These are phyloP conservation scores for Fusarium succisae DNA, from an alignment of 2,329 filamentous ascomycete genomes.

Conservation along the genomic window DNA sequence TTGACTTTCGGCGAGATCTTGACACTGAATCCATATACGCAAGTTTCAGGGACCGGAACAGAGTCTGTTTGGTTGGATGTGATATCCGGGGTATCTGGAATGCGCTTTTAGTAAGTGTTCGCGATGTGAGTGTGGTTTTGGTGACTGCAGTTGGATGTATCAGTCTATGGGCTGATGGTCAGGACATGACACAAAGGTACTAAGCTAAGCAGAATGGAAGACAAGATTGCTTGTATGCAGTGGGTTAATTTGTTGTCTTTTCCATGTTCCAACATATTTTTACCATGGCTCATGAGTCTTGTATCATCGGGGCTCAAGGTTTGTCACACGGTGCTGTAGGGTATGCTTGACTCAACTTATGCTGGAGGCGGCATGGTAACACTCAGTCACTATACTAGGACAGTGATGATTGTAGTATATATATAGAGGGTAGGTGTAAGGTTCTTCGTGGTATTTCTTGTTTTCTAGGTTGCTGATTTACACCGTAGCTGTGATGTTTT, in stretches of 20 bases:
- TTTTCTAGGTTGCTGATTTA: not conserved
- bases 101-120: not conserved
- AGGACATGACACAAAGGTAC: not conserved
- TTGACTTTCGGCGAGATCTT: not conserved
- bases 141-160: not conserved
- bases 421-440: not conserved
- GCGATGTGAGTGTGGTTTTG: not conserved
- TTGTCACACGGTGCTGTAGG: conserved; percentile 12
- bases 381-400: not conserved
- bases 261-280: not conserved
- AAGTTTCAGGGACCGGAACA: not conserved
- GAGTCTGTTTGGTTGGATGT: not conserved
- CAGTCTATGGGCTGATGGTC: not conserved
- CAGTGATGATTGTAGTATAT: not conserved
- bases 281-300: not conserved
- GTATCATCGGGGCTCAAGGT: not conserved
- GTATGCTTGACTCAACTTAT: not conserved
- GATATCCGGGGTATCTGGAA: not conserved
- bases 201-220: not conserved
- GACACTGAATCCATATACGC: not conserved
- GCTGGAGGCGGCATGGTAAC: not conserved
- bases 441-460: too few species aligned
- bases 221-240: not conserved
- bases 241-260: not conserved
- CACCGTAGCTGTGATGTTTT: not conserved